phyloP scores from a whole-genome alignment of 768 basidiomycete species.

The Polyporus arcularius region DNA sequence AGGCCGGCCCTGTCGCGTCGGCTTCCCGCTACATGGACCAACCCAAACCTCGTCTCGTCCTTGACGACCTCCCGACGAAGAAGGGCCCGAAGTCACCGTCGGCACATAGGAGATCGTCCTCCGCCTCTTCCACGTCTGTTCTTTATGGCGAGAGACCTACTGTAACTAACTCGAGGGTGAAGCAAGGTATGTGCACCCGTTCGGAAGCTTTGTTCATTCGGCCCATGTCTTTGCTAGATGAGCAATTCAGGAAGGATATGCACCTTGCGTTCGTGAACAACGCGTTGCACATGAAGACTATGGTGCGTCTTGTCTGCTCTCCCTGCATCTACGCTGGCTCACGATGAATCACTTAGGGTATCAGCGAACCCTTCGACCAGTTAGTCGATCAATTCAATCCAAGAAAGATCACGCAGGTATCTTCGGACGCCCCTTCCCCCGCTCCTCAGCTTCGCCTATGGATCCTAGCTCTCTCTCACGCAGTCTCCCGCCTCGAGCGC shows the following conservation, averaged over 20 bases:
- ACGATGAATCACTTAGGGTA: slow-evolving; percentile 50
- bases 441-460: slow-evolving; percentile 68
- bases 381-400: slow-evolving; percentile 84
- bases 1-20: slow-evolving; percentile 58
- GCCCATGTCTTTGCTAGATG: slow-evolving; percentile 40
- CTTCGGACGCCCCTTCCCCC: slow-evolving; percentile 35
- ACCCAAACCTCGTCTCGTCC: slow-evolving; percentile 37
- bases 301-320: slow-evolving; percentile 46
- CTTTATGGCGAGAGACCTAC: slow-evolving; percentile 52
- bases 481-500: slow-evolving; percentile 86
- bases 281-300: slow-evolving; percentile 71
- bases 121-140: slow-evolving; percentile 27
- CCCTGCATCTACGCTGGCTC: slow-evolving; percentile 15
- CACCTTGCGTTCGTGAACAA: slow-evolving; percentile 82
- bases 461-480: slow-evolving; percentile 87
- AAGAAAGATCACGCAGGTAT: slow-evolving; percentile 38
- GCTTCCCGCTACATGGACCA: slow-evolving; percentile 47
- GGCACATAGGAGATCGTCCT: slow-evolving; percentile 18
- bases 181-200: slow-evolving; percentile 40
- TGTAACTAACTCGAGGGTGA: slow-evolving; percentile 77
- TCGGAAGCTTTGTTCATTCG: background rate
- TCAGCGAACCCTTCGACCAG: slow-evolving; percentile 78
- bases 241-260: slow-evolving; percentile 78
- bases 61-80: slow-evolving; percentile 42
- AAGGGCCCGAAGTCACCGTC: slow-evolving; percentile 35